phyloP scores from a whole-genome alignment of 441 rosid genomes.

The Pelargonium myrrhifolium region DNA sequence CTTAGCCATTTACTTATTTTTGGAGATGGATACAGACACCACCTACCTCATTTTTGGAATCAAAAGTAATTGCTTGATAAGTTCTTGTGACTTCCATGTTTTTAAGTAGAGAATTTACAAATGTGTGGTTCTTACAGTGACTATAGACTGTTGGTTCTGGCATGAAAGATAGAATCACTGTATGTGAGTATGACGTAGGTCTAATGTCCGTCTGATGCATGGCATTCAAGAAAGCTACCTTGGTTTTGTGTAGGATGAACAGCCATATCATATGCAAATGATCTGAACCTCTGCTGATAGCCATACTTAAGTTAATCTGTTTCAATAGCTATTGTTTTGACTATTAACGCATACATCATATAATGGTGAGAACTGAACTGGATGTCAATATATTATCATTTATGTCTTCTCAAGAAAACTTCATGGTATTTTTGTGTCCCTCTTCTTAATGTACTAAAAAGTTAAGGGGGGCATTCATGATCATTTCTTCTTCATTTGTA shows the following conservation, averaged over 20 bases:
- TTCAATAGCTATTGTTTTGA: not conserved
- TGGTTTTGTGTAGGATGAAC: not conserved
- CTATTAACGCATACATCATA: not conserved
- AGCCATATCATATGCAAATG: not conserved
- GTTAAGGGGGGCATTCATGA: not conserved
- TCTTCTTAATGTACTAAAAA: not conserved
- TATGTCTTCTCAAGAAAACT: not conserved
- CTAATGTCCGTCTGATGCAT: not conserved
- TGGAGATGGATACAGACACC: not conserved
- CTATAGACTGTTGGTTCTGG: too few species aligned
- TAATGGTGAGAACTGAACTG: not conserved
- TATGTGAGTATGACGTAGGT: not conserved
- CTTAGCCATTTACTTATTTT: not conserved
- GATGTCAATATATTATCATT: not conserved
- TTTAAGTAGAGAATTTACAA: too few species aligned
- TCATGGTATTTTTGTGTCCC: not conserved
- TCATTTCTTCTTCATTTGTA: not conserved
- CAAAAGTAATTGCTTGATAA: not conserved
- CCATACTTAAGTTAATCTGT: not conserved
- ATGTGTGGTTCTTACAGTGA: too few species aligned
- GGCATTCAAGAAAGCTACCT: not conserved
- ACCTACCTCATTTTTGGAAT: not conserved
- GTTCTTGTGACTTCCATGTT: too few species aligned
- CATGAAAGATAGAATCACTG: not conserved
- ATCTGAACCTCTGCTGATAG: not conserved